Evolutionary conservation across 768 basidiomycete species (phyloP).

Genomic region (Megacollybia marginata): DNA sequence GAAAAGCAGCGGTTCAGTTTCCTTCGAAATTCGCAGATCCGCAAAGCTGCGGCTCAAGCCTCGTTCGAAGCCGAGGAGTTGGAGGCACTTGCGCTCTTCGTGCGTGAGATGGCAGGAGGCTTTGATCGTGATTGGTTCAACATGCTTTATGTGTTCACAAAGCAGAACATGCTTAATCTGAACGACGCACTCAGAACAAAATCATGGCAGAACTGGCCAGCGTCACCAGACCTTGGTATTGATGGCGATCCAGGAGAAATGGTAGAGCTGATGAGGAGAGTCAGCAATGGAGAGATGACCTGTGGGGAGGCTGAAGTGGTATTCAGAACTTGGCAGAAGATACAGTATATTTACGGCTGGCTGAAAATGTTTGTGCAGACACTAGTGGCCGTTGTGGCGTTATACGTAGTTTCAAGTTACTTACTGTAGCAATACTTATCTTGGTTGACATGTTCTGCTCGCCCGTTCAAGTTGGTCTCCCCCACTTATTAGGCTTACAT

Average conservation of each 20-base stretch:
- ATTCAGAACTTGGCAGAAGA: too few species aligned
- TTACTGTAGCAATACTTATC: too few species aligned
- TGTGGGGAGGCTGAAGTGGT: neutral
- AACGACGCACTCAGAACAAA: neutral
- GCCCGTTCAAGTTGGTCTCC: too few species aligned
- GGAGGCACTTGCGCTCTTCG: neutral
- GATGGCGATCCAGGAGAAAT: slow-evolving; percentile 1
- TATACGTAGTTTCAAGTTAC: too few species aligned
- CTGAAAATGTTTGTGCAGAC: too few species aligned
- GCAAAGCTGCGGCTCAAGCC: neutral
- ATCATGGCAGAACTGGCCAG: neutral
- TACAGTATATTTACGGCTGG: too few species aligned
- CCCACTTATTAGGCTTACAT: too few species aligned
- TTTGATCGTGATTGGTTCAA: neutral
- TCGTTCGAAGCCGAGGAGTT: neutral
- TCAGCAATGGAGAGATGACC: neutral
- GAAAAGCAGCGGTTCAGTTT: neutral
- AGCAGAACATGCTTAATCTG: neutral
- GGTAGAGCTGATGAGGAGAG: neutral
- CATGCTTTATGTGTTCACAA: neutral
- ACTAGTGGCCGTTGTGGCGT: too few species aligned
- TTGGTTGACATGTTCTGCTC: too few species aligned
- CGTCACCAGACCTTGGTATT: neutral
- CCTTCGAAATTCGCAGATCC: neutral
- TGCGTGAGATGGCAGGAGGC: neutral